These are phyloP conservation scores for Suaeda aralocaspica DNA, from an alignment of 148 eudicot species.

Conservation along the genomic window DNA sequence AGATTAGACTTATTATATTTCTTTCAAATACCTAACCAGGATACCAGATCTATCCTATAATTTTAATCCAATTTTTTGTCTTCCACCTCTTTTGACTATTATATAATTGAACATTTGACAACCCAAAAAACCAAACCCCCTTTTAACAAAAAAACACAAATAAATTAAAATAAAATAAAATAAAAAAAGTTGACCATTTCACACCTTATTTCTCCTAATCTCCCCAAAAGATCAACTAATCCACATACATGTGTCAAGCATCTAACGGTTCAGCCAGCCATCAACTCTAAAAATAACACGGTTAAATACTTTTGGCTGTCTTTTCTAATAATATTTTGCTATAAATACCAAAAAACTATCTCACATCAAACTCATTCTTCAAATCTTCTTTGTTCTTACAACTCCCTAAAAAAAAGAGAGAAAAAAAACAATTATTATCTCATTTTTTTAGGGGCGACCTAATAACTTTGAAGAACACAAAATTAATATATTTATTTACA, in stretches of 20 bases:
- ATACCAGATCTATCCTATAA: conserved; percentile 6
- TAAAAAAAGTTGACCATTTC: conserved; percentile 13
- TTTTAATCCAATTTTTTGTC: neutral
- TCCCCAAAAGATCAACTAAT: neutral
- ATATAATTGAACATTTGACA: conserved; percentile 2
- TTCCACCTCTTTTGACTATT: conserved; percentile 6
- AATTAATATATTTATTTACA: neutral
- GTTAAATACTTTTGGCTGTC: neutral
- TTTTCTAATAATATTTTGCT: neutral
- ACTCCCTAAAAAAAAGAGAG: neutral
- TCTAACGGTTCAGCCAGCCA: conserved; percentile 20
- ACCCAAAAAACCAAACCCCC: neutral
- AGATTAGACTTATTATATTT: neutral
- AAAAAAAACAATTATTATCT: neutral
- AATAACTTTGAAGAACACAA: neutral
- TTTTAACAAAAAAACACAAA: neutral
- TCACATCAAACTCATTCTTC: neutral
- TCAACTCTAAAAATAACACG: conserved; percentile 5
- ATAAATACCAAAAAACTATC: conserved; percentile 12
- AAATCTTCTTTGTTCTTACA: neutral
- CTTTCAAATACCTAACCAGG: neutral
- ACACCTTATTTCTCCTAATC: neutral
- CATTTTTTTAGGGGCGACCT: conserved; percentile 12
- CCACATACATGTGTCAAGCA: conserved; percentile 14
- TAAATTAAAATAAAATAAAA: neutral